Conservation (phyloP, 495 filamentous ascomycete genomes). For the Saxophila tyrrhenica region DNA sequence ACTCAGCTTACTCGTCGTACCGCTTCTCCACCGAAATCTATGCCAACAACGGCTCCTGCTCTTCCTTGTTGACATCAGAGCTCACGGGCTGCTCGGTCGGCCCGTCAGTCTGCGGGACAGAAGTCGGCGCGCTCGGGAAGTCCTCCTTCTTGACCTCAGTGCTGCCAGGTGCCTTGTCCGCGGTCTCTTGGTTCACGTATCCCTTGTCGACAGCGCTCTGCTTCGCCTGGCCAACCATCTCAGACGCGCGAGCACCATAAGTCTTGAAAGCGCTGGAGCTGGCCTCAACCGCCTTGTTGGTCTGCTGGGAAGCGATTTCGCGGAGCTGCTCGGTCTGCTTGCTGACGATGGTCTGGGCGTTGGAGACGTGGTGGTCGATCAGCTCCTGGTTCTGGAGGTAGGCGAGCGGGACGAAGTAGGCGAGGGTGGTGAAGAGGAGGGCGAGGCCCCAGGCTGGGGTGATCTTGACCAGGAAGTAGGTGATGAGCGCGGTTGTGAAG, state of each 20-base stretch:
- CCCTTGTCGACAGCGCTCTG: slow-evolving; percentile 16
- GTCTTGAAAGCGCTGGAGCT: slow-evolving; percentile 74
- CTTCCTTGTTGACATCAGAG: not conserved
- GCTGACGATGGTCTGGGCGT: slow-evolving; percentile 58
- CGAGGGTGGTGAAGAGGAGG: slow-evolving; percentile 59
- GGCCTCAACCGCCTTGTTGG: slow-evolving; percentile 59
- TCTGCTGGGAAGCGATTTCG: slow-evolving; percentile 70
- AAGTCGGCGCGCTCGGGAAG: slow-evolving; percentile 18
- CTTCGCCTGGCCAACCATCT: slow-evolving; percentile 42
- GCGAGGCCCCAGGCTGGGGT: slow-evolving; percentile 87
- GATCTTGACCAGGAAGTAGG: slow-evolving; percentile 89
- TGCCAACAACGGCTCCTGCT: slow-evolving; percentile 6
- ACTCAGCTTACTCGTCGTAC: no score
- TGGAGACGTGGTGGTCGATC: slow-evolving; percentile 74
- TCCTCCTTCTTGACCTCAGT: slow-evolving; percentile 3
- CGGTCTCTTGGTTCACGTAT: slow-evolving; percentile 10
- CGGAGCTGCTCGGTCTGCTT: slow-evolving; percentile 73
- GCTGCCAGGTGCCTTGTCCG: slow-evolving; percentile 4
- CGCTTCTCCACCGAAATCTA: no score
- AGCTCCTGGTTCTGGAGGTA: slow-evolving; percentile 89
- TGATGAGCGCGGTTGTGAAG: slow-evolving; percentile 67
- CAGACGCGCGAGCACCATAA: slow-evolving; percentile 75
- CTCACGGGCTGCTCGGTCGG: not conserved
- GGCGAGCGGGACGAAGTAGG: slow-evolving; percentile 78
- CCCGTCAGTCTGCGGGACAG: not conserved